A percentile compares a stretch with the other conserved stretches of the same genome.
These are phyloP conservation scores for Ceratocystis huliohia DNA, from an alignment of 2,329 filamentous ascomycete species.

Conservation along the genomic window DNA sequence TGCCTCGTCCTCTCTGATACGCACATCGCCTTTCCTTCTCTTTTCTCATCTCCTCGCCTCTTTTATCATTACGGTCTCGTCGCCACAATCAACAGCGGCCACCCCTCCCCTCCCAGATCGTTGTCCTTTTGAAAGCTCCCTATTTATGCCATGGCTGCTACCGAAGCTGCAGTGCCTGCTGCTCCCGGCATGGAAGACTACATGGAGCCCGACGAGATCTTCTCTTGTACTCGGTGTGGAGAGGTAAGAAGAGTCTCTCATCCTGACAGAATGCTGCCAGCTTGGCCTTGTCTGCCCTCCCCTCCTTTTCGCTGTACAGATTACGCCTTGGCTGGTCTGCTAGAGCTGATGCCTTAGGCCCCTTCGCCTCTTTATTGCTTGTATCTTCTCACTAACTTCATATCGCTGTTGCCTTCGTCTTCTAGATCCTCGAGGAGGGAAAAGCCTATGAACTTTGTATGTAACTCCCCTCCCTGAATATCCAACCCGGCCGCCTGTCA, in stretches of 20 bases:
- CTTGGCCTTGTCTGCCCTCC: neutral
- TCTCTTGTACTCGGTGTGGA: conserved; percentile 85
- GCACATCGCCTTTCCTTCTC: neutral
- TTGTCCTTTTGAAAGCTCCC: neutral
- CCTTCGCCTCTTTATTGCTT: too few species aligned
- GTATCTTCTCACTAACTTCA: neutral
- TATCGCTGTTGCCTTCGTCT: neutral
- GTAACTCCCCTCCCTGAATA: conserved; percentile 25
- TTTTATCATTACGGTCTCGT: too few species aligned
- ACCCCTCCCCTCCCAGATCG: neutral
- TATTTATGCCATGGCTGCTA: neutral
- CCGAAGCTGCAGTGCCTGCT: conserved; percentile 25
- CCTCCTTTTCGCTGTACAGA: neutral
- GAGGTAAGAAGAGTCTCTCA: conserved; percentile 46
- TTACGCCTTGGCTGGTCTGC: too few species aligned
- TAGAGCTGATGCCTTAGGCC: too few species aligned
- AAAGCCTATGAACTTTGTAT: conserved; percentile 95
- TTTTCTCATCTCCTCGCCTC: neutral
- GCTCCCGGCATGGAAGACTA: conserved; percentile 44
- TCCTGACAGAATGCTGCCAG: neutral
- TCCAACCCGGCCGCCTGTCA: neutral
- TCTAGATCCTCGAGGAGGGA: conserved; percentile 89
- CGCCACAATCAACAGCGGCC: neutral
- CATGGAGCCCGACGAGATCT: conserved; percentile 63
- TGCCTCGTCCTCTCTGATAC: neutral